Evolutionary conservation across 108 stramenopile species (phyloP), one percentile per base, ranked within the genome.

Genomic region (Schizochytrium sp.): DNA sequence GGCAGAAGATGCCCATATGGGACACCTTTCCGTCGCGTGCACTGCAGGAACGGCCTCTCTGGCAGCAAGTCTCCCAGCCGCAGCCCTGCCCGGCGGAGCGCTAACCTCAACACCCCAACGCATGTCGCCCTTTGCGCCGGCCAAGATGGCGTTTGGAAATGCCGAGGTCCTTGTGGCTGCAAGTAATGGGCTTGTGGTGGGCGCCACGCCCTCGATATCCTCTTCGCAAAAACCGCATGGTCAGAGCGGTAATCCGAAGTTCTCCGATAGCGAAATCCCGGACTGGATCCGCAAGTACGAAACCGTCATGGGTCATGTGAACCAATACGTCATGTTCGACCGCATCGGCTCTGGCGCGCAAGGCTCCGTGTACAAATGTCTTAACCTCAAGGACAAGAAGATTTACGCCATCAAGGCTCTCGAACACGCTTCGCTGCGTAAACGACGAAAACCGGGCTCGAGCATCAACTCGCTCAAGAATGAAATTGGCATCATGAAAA

Each of bases 371-470:
- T 83, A 83, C 51, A 83, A 83, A 23, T 83, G 76, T 83, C 45
- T 83, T 12, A 83, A 83, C 28, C 76, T 53, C 10, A 53, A 83
- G 16, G 76, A 83, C 76, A 83, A 83, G 51, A 55, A 53, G 48
- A 83, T 83, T 47, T 83, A 83, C 28, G 95, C 95, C 19, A 88
- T 95, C 72, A 95, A 97, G 91, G 91, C 95, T 23, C 90, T 97
- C 41, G 94, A 96, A 87, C 96, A 96, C 88, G 92, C 92, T 4
- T 94, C 91, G 83, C 94, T 97, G 60, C 94, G 92, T 41, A 90
- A 96, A 87, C 95, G 76, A 21, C 95, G 89, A 95, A 96, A 89
- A 97, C 96, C 92, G 92, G 95, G 57, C 88, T 92, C 55, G 96
- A 97, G 90, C 90, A 53, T 53, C 45, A 83, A 83, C 51, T 53